Evolutionary conservation across 2,329 filamentous ascomycete species (phyloP).

Genomic region (Calonectria pauciramosa): DNA sequence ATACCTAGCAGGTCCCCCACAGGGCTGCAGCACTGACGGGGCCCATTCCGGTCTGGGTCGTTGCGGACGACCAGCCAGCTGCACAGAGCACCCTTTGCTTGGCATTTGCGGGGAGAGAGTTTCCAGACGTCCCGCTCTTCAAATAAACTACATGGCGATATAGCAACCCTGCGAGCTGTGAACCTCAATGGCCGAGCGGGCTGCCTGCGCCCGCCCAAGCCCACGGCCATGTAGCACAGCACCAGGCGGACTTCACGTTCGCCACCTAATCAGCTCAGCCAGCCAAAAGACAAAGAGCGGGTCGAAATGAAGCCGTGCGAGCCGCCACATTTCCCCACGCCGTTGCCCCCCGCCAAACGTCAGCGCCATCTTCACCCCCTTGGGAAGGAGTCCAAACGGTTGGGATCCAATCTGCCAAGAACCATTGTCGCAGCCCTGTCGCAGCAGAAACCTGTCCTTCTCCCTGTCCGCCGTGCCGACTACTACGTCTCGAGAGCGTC

Average conservation of each 20-base stretch:
- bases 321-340: conserved; percentile 19
- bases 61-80: background rate
- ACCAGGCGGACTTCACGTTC: background rate
- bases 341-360: conserved; percentile 5
- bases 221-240: background rate
- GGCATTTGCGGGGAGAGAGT: conserved; percentile 11
- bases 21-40: conserved; percentile 27
- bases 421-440: background rate
- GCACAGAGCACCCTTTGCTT: conserved; percentile 13
- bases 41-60: background rate
- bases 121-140: conserved; percentile 11
- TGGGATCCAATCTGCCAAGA: background rate
- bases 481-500: background rate
- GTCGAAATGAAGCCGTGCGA: background rate
- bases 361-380: conserved; percentile 6
- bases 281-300: background rate
- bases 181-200: background rate
- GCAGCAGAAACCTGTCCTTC: background rate
- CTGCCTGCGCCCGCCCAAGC: background rate
- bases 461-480: background rate
- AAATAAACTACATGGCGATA: background rate
- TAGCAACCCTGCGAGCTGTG: background rate
- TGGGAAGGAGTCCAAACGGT: background rate
- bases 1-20: conserved; percentile 2
- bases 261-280: background rate